phyloP scores from a whole-genome alignment of 371 early-diverging fungal genomes.

The Rhizomucor miehei region DNA sequence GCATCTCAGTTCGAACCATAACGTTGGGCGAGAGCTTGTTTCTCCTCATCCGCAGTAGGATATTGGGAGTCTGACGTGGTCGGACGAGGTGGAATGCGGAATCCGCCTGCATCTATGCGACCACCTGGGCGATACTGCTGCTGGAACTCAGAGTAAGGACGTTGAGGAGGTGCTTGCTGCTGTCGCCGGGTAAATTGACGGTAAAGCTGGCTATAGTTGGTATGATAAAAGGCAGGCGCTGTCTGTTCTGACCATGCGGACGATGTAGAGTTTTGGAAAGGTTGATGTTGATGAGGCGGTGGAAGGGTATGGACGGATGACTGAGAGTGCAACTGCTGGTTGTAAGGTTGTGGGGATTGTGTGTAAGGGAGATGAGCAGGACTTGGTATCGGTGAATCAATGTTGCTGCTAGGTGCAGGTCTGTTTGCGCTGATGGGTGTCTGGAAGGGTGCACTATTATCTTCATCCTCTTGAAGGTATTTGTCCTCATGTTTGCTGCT shows the following conservation, averaged over 20 bases:
- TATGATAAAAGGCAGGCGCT: slow-evolving; percentile 11
- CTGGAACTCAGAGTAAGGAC: slow-evolving; percentile 42
- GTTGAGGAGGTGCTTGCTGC: slow-evolving; percentile 20
- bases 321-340: neutral
- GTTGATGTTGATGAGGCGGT: slow-evolving; percentile 2
- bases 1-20: slow-evolving; percentile 3
- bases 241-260: slow-evolving; percentile 11
- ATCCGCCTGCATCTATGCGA: slow-evolving; percentile 42
- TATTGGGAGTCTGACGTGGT: slow-evolving; percentile 2
- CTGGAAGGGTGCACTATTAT: neutral
- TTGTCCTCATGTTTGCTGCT: slow-evolving; percentile 3
- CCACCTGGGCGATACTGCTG: slow-evolving; percentile 28
- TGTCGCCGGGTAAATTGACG: slow-evolving; percentile 34
- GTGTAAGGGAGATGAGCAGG: slow-evolving; percentile 1
- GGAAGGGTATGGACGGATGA: too few relatives aligned
- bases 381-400: neutral
- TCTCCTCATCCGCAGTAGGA: slow-evolving; percentile 23
- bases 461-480: neutral
- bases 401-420: neutral
- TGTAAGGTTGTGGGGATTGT: slow-evolving; percentile 5
- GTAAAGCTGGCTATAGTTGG: slow-evolving; percentile 41
- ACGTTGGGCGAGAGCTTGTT: slow-evolving; percentile 14
- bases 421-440: slow-evolving; percentile 1
- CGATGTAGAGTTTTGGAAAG: slow-evolving; percentile 8
- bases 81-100: slow-evolving; percentile 26